Evolutionary conservation across 2,329 filamentous ascomycete species (phyloP).

Genomic region (Sporothrix sp.): DNA sequence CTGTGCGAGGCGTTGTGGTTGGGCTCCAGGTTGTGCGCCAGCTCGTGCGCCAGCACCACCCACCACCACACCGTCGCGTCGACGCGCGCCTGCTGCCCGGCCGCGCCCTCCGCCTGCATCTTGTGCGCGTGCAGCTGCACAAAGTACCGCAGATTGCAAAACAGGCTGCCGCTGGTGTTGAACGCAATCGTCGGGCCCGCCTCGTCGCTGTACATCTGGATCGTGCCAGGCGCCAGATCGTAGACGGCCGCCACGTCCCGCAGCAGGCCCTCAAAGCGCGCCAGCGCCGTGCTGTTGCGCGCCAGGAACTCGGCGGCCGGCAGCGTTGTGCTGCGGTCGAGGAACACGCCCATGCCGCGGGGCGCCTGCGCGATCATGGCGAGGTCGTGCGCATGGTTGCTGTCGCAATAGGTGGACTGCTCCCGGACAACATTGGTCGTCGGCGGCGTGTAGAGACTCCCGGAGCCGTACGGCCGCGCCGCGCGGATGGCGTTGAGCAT

Average conservation of each 20-base stretch:
- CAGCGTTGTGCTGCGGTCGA: slow-evolving; percentile 44
- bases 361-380: slow-evolving; percentile 58
- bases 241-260: slow-evolving; percentile 64
- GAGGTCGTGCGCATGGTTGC: slow-evolving; percentile 63
- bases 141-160: slow-evolving; percentile 90
- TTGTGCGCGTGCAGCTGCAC: slow-evolving; percentile 59
- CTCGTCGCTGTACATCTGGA: slow-evolving; percentile 85
- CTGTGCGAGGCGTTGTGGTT: slow-evolving; percentile 71
- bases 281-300: slow-evolving; percentile 51
- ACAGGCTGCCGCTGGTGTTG: slow-evolving; percentile 77
- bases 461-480: slow-evolving; percentile 66
- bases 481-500: slow-evolving; percentile 70
- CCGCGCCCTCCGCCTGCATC: slow-evolving; percentile 21
- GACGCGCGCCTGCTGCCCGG: slow-evolving; percentile 21
- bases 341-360: slow-evolving; percentile 64
- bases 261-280: slow-evolving; percentile 59
- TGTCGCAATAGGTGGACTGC: slow-evolving; percentile 78
- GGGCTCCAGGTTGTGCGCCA: slow-evolving; percentile 83
- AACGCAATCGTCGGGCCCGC: slow-evolving; percentile 79
- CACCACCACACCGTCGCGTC: slow-evolving; percentile 28
- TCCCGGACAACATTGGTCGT: slow-evolving; percentile 66
- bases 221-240: slow-evolving; percentile 51
- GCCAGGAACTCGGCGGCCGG: slow-evolving; percentile 49
- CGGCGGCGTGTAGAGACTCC: slow-evolving; percentile 62
- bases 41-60: slow-evolving; percentile 76